Percentiles rank a stretch among this genome's conserved stretches.
Conservation (phyloP, 345 rosid species). For the Boechera divaricarpa region DNA sequence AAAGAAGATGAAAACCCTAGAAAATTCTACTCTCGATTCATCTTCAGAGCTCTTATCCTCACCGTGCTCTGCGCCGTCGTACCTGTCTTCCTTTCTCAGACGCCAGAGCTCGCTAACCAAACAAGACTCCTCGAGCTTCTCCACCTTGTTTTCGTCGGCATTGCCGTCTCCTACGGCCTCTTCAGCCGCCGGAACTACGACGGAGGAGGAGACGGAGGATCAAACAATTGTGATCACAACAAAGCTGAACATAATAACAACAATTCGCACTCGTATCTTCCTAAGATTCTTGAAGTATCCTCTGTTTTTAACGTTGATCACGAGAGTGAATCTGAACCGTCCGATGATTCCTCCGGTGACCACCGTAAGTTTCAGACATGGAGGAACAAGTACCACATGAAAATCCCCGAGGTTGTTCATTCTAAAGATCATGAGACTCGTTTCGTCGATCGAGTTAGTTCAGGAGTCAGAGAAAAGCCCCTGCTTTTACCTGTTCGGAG, state of each 20-base stretch:
- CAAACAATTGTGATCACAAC: conserved; percentile 37
- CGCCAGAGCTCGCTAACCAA: conserved; percentile 87
- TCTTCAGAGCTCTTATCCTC: conserved; percentile 68
- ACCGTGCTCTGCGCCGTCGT: conserved; percentile 52
- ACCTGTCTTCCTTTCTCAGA: conserved; percentile 77
- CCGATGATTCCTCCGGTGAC: conserved; percentile 43
- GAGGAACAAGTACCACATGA: conserved; percentile 69
- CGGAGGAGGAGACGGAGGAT: conserved; percentile 49
- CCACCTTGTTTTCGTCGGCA: conserved; percentile 88
- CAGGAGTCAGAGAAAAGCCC: conserved; percentile 62
- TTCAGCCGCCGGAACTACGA: conserved; percentile 74
- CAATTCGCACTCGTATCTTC: conserved; percentile 67
- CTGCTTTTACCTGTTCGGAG: conserved; percentile 89
- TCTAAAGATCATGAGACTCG: conserved; percentile 42
- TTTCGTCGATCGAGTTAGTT: conserved; percentile 32
- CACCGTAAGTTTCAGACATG: conserved; percentile 66
- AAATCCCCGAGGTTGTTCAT: conserved; percentile 53
- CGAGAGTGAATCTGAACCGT: conserved; percentile 44
- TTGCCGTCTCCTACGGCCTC: conserved; percentile 97
- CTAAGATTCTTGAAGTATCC: conserved; percentile 83
- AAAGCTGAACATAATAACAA: conserved; percentile 49
- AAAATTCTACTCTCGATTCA: conserved; percentile 62
- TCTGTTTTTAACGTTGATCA: conserved; percentile 82
- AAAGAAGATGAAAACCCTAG: conserved; percentile 52
- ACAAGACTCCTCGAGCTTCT: conserved; percentile 80